Evolutionary conservation across 768 basidiomycete genomes (phyloP).

Genomic region (Melanogaster broomeanus): DNA sequence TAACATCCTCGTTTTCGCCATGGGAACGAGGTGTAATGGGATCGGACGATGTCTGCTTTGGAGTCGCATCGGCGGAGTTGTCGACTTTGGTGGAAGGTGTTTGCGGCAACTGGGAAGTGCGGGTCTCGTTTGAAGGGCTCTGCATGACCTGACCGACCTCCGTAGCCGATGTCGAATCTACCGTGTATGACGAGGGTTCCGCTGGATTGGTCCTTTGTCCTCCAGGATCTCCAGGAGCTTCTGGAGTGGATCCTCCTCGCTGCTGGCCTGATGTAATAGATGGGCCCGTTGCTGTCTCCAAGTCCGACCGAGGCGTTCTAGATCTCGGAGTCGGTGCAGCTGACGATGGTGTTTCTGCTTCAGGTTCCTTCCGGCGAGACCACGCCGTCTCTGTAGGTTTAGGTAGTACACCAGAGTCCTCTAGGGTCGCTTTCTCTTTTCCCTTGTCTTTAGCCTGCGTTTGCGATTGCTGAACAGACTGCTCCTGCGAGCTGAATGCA

Average conservation of each 20-base stretch:
- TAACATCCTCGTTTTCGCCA: constrained; percentile 1
- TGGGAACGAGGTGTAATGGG: not conserved
- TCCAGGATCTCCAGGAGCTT: constrained; percentile 22
- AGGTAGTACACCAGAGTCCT: not conserved
- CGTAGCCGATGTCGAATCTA: constrained; percentile 5
- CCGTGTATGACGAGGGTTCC: not conserved
- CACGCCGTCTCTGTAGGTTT: constrained; percentile 11
- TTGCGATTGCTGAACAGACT: constrained; percentile 4
- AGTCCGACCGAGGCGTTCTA: constrained; percentile 17
- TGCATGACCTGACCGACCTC: not conserved
- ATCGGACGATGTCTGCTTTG: constrained; percentile 11
- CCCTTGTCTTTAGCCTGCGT: constrained; percentile 19
- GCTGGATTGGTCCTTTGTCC: constrained; percentile 9
- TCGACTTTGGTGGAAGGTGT: constrained; percentile 1
- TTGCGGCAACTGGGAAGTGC: not conserved
- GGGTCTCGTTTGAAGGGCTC: not conserved
- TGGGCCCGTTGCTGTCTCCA: not conserved
- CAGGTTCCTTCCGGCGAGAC: constrained; percentile 7
- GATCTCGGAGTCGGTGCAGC: constrained; percentile 10
- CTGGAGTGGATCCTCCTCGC: constrained; percentile 2
- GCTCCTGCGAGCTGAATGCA: constrained; percentile 44
- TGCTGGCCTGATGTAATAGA: too few species aligned
- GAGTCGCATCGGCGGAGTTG: constrained; percentile 14
- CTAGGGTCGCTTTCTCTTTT: constrained; percentile 15
- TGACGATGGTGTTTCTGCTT: constrained; percentile 4